These are phyloP conservation scores for Tothia fuscella DNA, from an alignment of 2,329 filamentous ascomycete species.

Conservation along the genomic window DNA sequence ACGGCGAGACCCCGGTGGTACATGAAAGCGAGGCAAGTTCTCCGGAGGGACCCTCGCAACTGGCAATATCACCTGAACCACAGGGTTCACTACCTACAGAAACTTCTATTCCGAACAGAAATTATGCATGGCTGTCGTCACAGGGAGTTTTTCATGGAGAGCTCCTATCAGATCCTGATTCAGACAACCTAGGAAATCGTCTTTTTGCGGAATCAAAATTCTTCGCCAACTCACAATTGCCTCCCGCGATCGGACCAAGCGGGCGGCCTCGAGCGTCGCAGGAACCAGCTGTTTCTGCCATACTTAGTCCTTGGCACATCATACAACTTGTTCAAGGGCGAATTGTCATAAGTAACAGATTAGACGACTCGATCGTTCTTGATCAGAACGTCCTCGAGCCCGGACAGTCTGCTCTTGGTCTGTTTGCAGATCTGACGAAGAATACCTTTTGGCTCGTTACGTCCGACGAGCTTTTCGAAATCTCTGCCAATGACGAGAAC, in stretches of 20 bases:
- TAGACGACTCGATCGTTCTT: slow-evolving; percentile 76
- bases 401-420: slow-evolving; percentile 67
- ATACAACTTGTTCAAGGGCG: slow-evolving; percentile 70
- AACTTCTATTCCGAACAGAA: slow-evolving; percentile 50
- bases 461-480: slow-evolving; percentile 79
- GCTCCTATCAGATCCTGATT: slow-evolving; percentile 50
- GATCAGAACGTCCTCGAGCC: slow-evolving; percentile 76
- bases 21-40: slow-evolving; percentile 58
- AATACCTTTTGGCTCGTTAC: slow-evolving; percentile 98
- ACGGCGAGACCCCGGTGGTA: slow-evolving; percentile 66
- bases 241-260: slow-evolving; percentile 51
- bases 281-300: slow-evolving; percentile 67
- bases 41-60: slow-evolving; percentile 46
- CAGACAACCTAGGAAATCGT: slow-evolving; percentile 55
- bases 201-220: slow-evolving; percentile 72
- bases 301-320: slow-evolving; percentile 88
- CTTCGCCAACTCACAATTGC: slow-evolving; percentile 61
- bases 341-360: slow-evolving; percentile 72
- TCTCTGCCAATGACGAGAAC: slow-evolving; percentile 81
- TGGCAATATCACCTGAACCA: slow-evolving; percentile 67
- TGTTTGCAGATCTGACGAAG: slow-evolving; percentile 84
- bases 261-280: slow-evolving; percentile 53
- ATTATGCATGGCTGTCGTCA: slow-evolving; percentile 82
- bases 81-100: slow-evolving; percentile 40
- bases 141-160: slow-evolving; percentile 84